Percentiles rank a stretch among this genome's conserved stretches.
Evolutionary conservation across 2,329 filamentous ascomycete genomes (phyloP).

Genomic region (Fusarium xyrophilum): DNA sequence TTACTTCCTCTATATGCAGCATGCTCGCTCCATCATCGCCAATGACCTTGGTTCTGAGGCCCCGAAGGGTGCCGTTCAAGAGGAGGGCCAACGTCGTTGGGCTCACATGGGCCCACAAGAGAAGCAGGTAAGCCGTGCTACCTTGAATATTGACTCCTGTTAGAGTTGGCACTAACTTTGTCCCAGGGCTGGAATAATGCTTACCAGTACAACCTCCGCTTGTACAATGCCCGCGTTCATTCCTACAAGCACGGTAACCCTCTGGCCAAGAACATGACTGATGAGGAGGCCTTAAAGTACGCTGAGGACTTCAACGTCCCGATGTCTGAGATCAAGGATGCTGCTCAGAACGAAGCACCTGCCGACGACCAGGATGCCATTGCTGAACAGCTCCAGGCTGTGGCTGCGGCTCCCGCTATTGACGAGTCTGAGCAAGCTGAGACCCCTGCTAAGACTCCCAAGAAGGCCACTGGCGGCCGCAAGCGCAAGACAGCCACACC

Average conservation of each 20-base stretch:
- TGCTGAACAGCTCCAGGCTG: conserved; percentile 64
- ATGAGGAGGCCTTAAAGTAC: conserved; percentile 66
- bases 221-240: conserved; percentile 70
- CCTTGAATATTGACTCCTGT: not conserved
- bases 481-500: conserved; percentile 65
- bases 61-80: conserved; percentile 85
- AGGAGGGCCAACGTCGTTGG: conserved; percentile 89
- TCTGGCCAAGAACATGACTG: conserved; percentile 65
- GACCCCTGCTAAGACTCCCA: conserved; percentile 62
- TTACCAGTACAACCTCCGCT: conserved; percentile 70
- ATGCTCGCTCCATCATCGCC: conserved; percentile 82
- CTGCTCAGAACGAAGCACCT: conserved; percentile 42
- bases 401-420: conserved; percentile 44
- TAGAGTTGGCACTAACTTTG: not conserved
- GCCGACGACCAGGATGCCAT: conserved; percentile 63
- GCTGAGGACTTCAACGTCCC: conserved; percentile 65
- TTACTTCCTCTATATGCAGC: conserved; percentile 94
- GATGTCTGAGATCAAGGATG: conserved; percentile 58
- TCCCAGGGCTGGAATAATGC: conserved; percentile 67
- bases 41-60: conserved; percentile 76
- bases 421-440: conserved; percentile 54
- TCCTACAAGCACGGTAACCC: conserved; percentile 68
- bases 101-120: conserved; percentile 75
- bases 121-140: conserved; percentile 61
- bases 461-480: conserved; percentile 58